Conservation (phyloP, 2,329 filamentous ascomycete genomes). For the Ophiostoma montium region DNA sequence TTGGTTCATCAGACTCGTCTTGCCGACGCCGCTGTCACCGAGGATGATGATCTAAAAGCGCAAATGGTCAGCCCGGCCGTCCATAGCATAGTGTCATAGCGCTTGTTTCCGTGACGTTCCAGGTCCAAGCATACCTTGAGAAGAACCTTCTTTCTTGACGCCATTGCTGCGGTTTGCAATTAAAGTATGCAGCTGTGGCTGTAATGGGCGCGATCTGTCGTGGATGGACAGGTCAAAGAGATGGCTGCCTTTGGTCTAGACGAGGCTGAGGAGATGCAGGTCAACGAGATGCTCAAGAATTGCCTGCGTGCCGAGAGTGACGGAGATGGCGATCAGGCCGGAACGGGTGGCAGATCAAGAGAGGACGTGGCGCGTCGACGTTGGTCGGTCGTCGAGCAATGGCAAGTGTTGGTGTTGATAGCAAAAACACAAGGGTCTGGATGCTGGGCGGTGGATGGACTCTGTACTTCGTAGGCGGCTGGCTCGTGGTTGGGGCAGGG, state of each 20-base stretch:
- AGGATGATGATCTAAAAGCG: constrained; percentile 80
- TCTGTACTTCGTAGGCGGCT: too few relatives aligned
- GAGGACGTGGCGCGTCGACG: too few relatives aligned
- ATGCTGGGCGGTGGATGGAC: neutral
- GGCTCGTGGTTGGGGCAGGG: neutral
- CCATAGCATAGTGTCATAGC: too few relatives aligned
- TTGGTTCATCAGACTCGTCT: constrained; percentile 99
- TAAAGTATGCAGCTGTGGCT: neutral
- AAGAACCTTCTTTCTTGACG: constrained; percentile 78
- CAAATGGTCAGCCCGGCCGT: neutral
- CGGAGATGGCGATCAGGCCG: too few relatives aligned
- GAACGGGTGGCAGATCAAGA: too few relatives aligned
- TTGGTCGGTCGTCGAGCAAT: neutral
- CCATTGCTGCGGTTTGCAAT: constrained; percentile 36
- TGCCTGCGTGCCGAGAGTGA: too few relatives aligned
- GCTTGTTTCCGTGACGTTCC: too few relatives aligned
- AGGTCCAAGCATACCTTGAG: constrained; percentile 48
- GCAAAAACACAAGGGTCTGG: neutral
- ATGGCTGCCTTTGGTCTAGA: neutral
- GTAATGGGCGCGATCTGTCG: neutral
- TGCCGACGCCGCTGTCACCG: constrained; percentile 95
- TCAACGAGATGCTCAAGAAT: too few relatives aligned
- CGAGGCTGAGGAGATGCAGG: neutral
- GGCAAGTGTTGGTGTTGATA: neutral
- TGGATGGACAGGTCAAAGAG: neutral